phyloP scores from a whole-genome alignment of 208 protist genomes.

The Endotrypanum monterogeii region DNA sequence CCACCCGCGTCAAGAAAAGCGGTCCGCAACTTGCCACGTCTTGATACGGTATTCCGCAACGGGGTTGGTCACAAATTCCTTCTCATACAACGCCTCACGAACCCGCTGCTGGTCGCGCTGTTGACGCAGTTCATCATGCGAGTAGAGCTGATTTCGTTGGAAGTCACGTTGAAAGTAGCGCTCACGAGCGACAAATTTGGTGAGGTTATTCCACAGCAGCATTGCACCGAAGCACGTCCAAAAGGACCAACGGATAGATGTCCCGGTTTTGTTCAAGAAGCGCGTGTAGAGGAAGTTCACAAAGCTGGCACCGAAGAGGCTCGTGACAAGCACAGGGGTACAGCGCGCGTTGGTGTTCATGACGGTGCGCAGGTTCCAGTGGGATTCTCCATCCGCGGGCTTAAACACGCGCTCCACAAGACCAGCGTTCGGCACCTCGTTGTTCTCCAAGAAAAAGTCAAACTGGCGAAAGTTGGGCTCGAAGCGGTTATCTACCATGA shows the following conservation, averaged over 20 bases:
- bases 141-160: slow-evolving; percentile 87
- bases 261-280: slow-evolving; percentile 63
- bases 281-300: slow-evolving; percentile 81
- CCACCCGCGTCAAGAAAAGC: slow-evolving; percentile 56
- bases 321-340: slow-evolving; percentile 77
- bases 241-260: slow-evolving; percentile 84
- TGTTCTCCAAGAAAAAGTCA: slow-evolving; percentile 83
- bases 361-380: slow-evolving; percentile 73
- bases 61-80: slow-evolving; percentile 86
- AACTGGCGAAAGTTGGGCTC: slow-evolving; percentile 90
- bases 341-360: slow-evolving; percentile 72
- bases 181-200: slow-evolving; percentile 83
- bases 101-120: slow-evolving; percentile 86
- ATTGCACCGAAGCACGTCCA: slow-evolving; percentile 70
- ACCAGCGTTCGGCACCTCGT: slow-evolving; percentile 59
- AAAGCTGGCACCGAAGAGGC: slow-evolving; percentile 71
- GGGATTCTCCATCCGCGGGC: slow-evolving; percentile 64
- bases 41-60: slow-evolving; percentile 88
- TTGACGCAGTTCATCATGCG: slow-evolving; percentile 78
- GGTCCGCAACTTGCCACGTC: slow-evolving; percentile 87
- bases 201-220: slow-evolving; percentile 84
- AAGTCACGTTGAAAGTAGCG: slow-evolving; percentile 89
- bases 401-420: slow-evolving; percentile 80
- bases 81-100: slow-evolving; percentile 84
- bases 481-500: slow-evolving; percentile 68